phyloP scores from a whole-genome alignment of 1,284 basidiomycete genomes.

The Papiliotrema fonsecae region DNA sequence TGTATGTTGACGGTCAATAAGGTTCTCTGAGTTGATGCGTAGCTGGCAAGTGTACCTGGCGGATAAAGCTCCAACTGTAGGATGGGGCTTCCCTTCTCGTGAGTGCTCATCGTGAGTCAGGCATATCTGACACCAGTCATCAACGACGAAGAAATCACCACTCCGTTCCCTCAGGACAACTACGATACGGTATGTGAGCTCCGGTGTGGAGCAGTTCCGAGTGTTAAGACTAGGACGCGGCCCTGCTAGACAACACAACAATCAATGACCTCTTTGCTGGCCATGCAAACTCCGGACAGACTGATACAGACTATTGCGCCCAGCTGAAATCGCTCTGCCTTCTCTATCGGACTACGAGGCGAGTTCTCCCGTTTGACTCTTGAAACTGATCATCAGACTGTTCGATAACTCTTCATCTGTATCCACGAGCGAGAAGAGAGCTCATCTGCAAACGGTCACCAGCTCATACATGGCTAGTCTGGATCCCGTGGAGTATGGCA shows the following conservation, averaged over 20 bases:
- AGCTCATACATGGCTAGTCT: constrained; percentile 22
- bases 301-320: constrained; percentile 17
- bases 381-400: constrained; percentile 5
- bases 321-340: constrained; percentile 26
- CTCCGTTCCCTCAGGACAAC: constrained; percentile 38
- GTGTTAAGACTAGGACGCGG: constrained; percentile 9
- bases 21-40: not conserved
- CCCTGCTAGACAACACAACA: constrained; percentile 21
- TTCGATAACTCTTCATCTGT: constrained; percentile 13
- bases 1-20: constrained; percentile 24
- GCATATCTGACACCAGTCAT: constrained; percentile 11
- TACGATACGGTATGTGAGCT: constrained; percentile 23
- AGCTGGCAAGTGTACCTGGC: constrained; percentile 39
- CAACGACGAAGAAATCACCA: constrained; percentile 36
- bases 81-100: constrained; percentile 23
- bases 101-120: constrained; percentile 4
- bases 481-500: not conserved
- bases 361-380: constrained; percentile 3
- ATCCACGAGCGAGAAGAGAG: constrained; percentile 14
- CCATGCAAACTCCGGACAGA: not conserved
- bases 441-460: constrained; percentile 16
- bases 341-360: constrained; percentile 18
- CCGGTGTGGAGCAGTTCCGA: not conserved
- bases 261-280: constrained; percentile 19
- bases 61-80: constrained; percentile 17